phyloP scores from a whole-genome alignment of 148 eudicot genomes.

The Rheum nobile region DNA sequence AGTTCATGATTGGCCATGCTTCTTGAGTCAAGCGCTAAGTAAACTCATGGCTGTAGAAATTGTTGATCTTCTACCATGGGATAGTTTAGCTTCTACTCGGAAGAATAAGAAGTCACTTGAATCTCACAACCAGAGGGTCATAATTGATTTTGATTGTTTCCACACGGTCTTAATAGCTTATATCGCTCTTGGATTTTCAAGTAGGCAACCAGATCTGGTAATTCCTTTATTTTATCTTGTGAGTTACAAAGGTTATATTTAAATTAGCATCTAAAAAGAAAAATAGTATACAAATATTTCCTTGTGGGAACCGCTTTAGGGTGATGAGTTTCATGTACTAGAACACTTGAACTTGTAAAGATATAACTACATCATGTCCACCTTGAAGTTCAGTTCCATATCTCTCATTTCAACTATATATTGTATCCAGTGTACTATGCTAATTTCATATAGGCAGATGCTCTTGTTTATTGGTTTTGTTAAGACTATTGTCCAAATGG shows the following conservation, averaged over 20 bases:
- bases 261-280: neutral
- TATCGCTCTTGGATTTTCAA: slow-evolving; percentile 86
- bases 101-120: slow-evolving; percentile 88
- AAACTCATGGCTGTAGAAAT: slow-evolving; percentile 85
- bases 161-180: slow-evolving; percentile 69
- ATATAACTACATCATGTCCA: neutral
- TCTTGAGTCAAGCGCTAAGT: slow-evolving; percentile 69
- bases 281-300: neutral
- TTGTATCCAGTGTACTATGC: neutral
- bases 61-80: slow-evolving; percentile 94
- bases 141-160: slow-evolving; percentile 79
- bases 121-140: slow-evolving; percentile 84
- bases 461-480: neutral
- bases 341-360: neutral
- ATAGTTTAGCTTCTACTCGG: slow-evolving; percentile 65
- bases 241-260: neutral
- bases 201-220: slow-evolving; percentile 79
- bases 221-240: slow-evolving; percentile 15
- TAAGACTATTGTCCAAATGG: neutral
- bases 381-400: neutral
- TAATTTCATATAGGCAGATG: neutral
- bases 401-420: neutral
- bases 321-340: neutral
- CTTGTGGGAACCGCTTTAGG: neutral
- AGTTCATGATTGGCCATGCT: slow-evolving; percentile 88